Evolutionary conservation across 768 basidiomycete species (phyloP), one percentile per base, ranked within the genome.

Genomic region (Amanita rimosa): DNA sequence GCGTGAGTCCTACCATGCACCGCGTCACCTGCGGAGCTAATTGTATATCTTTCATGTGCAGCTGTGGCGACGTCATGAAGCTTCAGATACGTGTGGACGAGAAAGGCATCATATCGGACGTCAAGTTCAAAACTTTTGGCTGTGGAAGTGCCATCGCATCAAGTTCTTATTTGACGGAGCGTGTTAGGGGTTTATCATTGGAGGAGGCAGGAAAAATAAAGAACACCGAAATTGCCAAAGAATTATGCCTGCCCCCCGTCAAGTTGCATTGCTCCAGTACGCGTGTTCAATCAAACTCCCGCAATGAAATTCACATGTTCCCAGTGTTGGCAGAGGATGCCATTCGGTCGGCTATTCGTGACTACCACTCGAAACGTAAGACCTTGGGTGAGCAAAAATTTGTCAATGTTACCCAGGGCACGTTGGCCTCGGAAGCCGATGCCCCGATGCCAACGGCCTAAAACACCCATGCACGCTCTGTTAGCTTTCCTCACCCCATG

Each of bases 41-140:
- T 54, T 57, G 7, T n/a, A n/a, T n/a, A 57, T 46, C 52, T 42
- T 52, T 49, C 34, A 14, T 33, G 16, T 27, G 44, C 60, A 94
- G 92, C 3, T 95, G 93, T 62, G 93, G 93, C 58, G 93, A 96
- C 70, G 95, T 97, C 40, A 99, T 99, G 95, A 98, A 98, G 67
- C 82, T 99, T 9, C 95, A 98, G 67, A 99, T 99, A 61, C 85
- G 91, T 57, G 96, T 99, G 50, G 83, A 95, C 64, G 93, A 95
- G 52, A 74, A 87, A 31, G 92, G 93, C 31, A 78, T 97, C 66
- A 99, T 99, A 60, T 87, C 85, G 42, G 96, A 99, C 62, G 96
- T 97, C 68, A 96, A 95, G 69, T 98, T 98, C 76, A 99, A 98
- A 74, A 98, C 96, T 0, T 98, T 99, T 65, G 95, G 96, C 2